Base-by-base conservation (phyloP, 768 basidiomycete species). In the Lactarius hengduanensis region DNA sequence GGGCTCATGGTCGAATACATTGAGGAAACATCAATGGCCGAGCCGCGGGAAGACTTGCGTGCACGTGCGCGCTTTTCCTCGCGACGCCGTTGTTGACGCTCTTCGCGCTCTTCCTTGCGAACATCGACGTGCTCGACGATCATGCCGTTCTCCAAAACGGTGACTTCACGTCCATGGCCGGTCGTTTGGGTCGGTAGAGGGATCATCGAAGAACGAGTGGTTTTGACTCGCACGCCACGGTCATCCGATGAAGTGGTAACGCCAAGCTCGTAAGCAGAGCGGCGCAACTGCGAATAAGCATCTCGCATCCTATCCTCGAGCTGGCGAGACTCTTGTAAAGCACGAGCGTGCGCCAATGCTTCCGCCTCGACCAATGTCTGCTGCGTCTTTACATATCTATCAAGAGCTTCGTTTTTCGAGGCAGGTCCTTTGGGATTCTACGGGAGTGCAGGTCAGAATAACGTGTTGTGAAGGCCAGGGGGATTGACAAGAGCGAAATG, bases 351-450 rank as follows among this genome's bases (percentile, higher is more conserved):
- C 3, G 94, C 92, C 59, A 87, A 76, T 2, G 88, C 85, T 71
- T 96, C 94, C 6, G 91, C 91, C 73, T 92, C 89, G 43, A 97
- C 83, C 47, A 96, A 79, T 13, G 84, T 82, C 65, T 87, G 83
- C 72, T 98, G 96, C 1, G 90, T 80, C 71, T 86, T 88, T 75
- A 98, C 86, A 75, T 96, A 99, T 2, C 79, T 79, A 64, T 88
- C 85, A 7, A 99, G 79, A 3, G 92, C 92, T 71, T 91, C 88
- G 72, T 91, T 90, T 43, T 91, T 87, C 41, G 94, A 88, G 4
- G 89, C 82, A 15, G 95, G 92, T 70, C 97, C 94, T 59, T 91
- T 88, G 15, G 93, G 94, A 74, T 94, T 98, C 96, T 98, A 70
- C 22, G 10, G n/a, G 30, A 7, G 36, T 20, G 10, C 7, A 60